These are phyloP conservation scores for Stromatinia cepivora DNA, from an alignment of 2,329 filamentous ascomycete genomes.

Conservation along the genomic window DNA sequence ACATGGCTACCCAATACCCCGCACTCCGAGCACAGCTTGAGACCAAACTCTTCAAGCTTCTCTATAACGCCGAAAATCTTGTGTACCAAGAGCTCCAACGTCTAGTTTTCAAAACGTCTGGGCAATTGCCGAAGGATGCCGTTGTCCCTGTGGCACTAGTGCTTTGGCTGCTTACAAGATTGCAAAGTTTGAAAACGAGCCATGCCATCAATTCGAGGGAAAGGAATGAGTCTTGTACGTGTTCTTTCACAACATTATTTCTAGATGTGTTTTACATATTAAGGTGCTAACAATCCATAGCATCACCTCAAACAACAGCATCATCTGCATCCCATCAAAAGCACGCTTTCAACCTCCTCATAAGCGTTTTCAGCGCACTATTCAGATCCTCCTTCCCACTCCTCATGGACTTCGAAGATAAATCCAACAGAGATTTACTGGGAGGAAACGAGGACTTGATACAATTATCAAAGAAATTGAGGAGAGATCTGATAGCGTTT, in stretches of 20 bases:
- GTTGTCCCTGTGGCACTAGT: constrained; percentile 36
- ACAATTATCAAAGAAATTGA: constrained; percentile 30
- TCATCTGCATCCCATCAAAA: constrained; percentile 31
- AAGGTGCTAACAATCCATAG: background rate
- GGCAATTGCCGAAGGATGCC: constrained; percentile 32
- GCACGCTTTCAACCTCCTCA: constrained; percentile 31
- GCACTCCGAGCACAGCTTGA: constrained; percentile 34
- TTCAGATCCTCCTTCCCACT: constrained; percentile 36
- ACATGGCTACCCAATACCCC: background rate
- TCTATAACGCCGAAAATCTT: constrained; percentile 31
- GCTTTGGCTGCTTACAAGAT: constrained; percentile 34
- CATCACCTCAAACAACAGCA: background rate
- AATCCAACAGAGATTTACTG: constrained; percentile 31
- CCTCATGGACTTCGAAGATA: constrained; percentile 33
- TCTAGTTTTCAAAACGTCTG: constrained; percentile 35
- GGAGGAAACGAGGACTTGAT: constrained; percentile 30
- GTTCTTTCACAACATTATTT: constrained; percentile 6
- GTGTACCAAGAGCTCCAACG: constrained; percentile 34
- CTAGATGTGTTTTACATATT: background rate
- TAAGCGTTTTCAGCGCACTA: constrained; percentile 34
- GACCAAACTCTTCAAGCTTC: constrained; percentile 35
- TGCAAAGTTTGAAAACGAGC: constrained; percentile 30
- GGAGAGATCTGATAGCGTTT: constrained; percentile 32
- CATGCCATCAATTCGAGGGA: constrained; percentile 30
- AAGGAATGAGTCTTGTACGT: constrained; percentile 25